Base-by-base conservation (phyloP, 1,139 yeast species). In the Scheffersomyces lignicola region DNA sequence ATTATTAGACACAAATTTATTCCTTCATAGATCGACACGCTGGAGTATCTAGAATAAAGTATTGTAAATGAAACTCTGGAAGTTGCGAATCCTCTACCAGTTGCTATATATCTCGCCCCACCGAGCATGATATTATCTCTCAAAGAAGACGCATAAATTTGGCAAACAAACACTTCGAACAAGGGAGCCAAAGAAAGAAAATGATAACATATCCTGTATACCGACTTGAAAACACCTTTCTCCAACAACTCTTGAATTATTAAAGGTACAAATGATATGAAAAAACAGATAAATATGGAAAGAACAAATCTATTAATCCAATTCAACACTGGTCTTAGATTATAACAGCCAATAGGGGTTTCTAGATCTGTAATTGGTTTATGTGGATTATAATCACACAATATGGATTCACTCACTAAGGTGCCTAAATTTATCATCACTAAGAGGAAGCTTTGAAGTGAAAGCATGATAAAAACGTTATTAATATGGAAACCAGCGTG, bases 401-500 rank as follows among this genome's bases (percentile, higher is more conserved):
- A 45, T 0, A 77, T 74, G 0, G 81, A 68, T 44, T 83, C 90
- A 45, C 77, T 71, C 18, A 68, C 69, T 43, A 88, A 58, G 0
- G 90, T 72, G 0, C 92, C 89, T 35, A 88, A 55, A 54, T 83
- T 83, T 2, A 85, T 62, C 39, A 84, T 60, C 1, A 85, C 77
- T 28, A 84, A 51, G 72, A 86, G 72, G 47, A 88, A 83, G 39
- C 85, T 53, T 44, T 84, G 83, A 4, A 87, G 73, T 0, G 96
- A 85, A 5, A 87, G 56, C 43, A 85, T 79, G 36, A 88, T 87
- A 47, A 87, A 83, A 27, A 85, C 67, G 49, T 88, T 88, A 53
- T 88, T 88, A 44, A 88, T 65, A 52, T 88, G 96, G 53, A 88
- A 88, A 0, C 96, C 96, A 0, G 95, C 88, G 52, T 88, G 96